Base-by-base conservation (phyloP, 768 basidiomycete species). In the Phanerochaete carnosa region DNA sequence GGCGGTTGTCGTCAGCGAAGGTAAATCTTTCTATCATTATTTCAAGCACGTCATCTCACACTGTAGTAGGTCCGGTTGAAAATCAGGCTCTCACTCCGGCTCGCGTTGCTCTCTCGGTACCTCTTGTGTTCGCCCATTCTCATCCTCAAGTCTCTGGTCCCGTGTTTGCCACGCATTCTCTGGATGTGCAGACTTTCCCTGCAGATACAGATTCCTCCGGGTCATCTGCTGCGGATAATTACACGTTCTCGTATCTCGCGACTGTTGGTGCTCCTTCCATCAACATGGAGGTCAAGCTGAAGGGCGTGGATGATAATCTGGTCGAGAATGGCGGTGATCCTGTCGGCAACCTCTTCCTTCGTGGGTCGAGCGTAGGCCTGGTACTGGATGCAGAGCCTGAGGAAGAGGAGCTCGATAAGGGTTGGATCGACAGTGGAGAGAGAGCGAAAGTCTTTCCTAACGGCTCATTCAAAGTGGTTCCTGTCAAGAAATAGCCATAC, bases 201-300 rank as follows among this genome's bases (percentile, higher is more conserved):
- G 65, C 71, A 16, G 45, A 53, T 11, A n/a, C 55, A 11, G 1
- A 32, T 22, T 45, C 52, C 49, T 12, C 52, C 9, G 35, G 53
- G 30, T 58, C 62, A 1, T 57, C 68, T 1, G 68, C 69, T 0
- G 72, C 72, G n/a, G 70, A 72, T 22, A 65, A 72, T 6, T 72
- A 75, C 37, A 57, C 70, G 1, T 65, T 73, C 30, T 79, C 80
- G 3, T 81, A 81, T 66, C 60, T 71, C 9, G 76, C 80, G 15
- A 82, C 84, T 60, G 82, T 84, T 13, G 95, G 94, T 3, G 87
- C 94, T 2, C 95, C 95, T 2, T 83, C 86, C n/a, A 79, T 87
- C 57, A 95, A 95, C 67, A 77, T 94, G 0, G 95, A 97, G 72
- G 86, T 83, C 5, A 89, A 94, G 69, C 78, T 98, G n/a, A 69